Percentiles rank a stretch among this genome's conserved stretches.
Conservation (phyloP, 768 basidiomycete species). For the Brasilioporus rufonigricans region DNA sequence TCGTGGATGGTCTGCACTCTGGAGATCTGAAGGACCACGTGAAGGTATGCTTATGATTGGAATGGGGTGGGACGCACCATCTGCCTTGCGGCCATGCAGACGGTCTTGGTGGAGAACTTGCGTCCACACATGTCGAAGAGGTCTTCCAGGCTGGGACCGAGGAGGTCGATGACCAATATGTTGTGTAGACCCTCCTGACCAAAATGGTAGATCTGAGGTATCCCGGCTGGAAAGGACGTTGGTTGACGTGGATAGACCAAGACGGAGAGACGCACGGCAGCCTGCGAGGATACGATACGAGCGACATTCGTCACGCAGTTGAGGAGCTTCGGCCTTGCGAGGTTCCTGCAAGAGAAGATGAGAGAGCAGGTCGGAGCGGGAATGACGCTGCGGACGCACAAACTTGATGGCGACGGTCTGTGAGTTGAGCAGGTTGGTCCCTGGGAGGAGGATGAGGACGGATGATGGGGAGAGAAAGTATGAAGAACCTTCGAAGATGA, state of each 20-base stretch:
- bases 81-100: slow-evolving; percentile 98
- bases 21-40: slow-evolving; percentile 56
- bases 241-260: slow-evolving; percentile 9
- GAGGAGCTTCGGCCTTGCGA: slow-evolving; percentile 93
- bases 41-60: slow-evolving; percentile 3
- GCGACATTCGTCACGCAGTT: slow-evolving; percentile 97
- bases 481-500: slow-evolving; percentile 81
- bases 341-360: slow-evolving; percentile 59
- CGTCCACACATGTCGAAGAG: slow-evolving; percentile 99
- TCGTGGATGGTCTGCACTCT: slow-evolving; percentile 98
- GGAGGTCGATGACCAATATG: slow-evolving; percentile 96
- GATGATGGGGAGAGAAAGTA: neutral
- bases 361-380: neutral
- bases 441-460: slow-evolving; percentile 40
- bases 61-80: slow-evolving; percentile 56
- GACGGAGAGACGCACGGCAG: slow-evolving; percentile 63
- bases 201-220: slow-evolving; percentile 99
- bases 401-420: slow-evolving; percentile 99
- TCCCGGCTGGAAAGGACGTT: slow-evolving; percentile 64
- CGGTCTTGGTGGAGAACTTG: slow-evolving; percentile 97
- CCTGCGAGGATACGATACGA: slow-evolving; percentile 90
- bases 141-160: slow-evolving; percentile 96
- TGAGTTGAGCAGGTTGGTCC: slow-evolving; percentile 96
- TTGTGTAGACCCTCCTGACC: slow-evolving; percentile 99
- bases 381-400: slow-evolving; percentile 53